Conservation (phyloP, 805 yeast species). For the Grigorovia yakushimaensis region DNA sequence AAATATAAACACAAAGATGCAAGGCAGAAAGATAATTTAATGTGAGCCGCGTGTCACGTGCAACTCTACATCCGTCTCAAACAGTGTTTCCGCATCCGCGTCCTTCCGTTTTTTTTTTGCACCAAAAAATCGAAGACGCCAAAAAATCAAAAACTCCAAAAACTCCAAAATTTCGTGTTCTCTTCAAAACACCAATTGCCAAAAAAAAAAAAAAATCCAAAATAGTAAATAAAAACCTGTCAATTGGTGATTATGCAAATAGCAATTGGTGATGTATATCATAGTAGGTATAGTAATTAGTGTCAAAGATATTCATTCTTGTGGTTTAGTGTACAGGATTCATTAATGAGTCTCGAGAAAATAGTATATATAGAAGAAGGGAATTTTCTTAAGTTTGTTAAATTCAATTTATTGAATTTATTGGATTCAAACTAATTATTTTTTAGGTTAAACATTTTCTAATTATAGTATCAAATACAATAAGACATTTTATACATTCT, state of each 20-base stretch:
- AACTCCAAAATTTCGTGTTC: neutral
- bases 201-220: neutral
- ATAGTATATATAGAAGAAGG: neutral
- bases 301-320: neutral
- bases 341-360: neutral
- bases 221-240: neutral
- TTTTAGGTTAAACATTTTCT: neutral
- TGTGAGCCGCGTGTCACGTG: too few relatives aligned
- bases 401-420: neutral
- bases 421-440: neutral
- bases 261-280: neutral
- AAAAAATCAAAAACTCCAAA: too few relatives aligned
- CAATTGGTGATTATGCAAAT: neutral
- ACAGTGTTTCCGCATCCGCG: too few relatives aligned
- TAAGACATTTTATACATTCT: neutral
- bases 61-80: too few relatives aligned
- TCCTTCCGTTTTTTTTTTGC: too few relatives aligned
- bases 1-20: neutral
- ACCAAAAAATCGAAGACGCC: too few relatives aligned
- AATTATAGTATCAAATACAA: neutral
- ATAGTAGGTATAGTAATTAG: neutral
- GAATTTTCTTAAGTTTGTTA: neutral
- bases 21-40: too few relatives aligned
- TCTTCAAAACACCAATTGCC: neutral
- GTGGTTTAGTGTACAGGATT: too few relatives aligned